phyloP scores from a whole-genome alignment of 371 early-diverging fungal species.

The Paramicrosporidium saccamoebae region DNA sequence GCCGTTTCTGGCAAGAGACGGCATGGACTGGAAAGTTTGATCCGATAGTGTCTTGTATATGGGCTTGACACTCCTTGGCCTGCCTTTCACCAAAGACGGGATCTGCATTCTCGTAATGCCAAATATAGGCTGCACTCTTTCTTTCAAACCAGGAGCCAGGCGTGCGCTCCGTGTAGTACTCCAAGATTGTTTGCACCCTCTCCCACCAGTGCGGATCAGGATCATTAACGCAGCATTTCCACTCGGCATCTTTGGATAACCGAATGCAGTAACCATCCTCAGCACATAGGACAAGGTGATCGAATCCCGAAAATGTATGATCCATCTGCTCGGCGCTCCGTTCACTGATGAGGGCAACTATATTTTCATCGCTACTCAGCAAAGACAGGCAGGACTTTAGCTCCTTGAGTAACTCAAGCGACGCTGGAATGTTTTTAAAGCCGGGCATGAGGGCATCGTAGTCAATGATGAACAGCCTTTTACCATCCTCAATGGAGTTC shows the following conservation, averaged over 20 bases:
- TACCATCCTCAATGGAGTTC: no score
- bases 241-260: slow-evolving; percentile 7
- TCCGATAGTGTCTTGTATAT: slow-evolving; percentile 36
- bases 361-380: no score
- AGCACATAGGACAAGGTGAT: slow-evolving; percentile 11
- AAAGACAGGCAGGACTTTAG: no score
- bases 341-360: slow-evolving; percentile 4
- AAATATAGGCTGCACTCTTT: slow-evolving; percentile 4
- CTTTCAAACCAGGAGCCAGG: slow-evolving; percentile 12
- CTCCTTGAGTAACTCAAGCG: no score
- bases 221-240: slow-evolving; percentile 31
- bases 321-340: slow-evolving; percentile 11
- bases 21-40: slow-evolving; percentile 1
- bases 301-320: slow-evolving; percentile 9
- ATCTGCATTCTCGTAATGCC: slow-evolving; percentile 68
- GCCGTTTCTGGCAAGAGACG: slow-evolving; percentile 1
- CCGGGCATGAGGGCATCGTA: no score
- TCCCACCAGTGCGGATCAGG: slow-evolving; percentile 50
- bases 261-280: slow-evolving; percentile 32
- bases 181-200: slow-evolving; percentile 47
- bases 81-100: slow-evolving; percentile 46
- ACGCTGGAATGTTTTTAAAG: no score
- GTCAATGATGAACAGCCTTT: no score
- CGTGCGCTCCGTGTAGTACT: slow-evolving; percentile 61
- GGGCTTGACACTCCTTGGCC: slow-evolving; percentile 66